Conservation (phyloP, 495 filamentous ascomycete genomes). For the Corynascus novoguineensis region DNA sequence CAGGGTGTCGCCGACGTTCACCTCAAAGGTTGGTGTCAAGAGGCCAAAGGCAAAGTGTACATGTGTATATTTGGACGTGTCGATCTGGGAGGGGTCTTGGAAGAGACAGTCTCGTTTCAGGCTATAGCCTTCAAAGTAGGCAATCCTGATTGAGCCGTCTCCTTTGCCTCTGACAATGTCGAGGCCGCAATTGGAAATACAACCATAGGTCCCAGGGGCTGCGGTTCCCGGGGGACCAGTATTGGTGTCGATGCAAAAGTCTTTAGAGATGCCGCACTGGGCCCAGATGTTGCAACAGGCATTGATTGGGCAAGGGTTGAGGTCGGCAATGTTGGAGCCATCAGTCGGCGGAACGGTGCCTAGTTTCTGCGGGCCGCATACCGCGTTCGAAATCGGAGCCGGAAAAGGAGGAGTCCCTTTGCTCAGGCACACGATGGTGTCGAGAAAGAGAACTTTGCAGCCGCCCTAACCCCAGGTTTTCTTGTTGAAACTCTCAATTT, state of each 20-base stretch:
- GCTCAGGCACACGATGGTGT: slow-evolving; percentile 34
- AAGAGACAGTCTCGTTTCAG: slow-evolving; percentile 23
- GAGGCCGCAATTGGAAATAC: slow-evolving; percentile 43
- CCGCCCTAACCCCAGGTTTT: slow-evolving; percentile 49
- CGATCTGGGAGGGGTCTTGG: slow-evolving; percentile 15
- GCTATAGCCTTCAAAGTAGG: slow-evolving; percentile 30
- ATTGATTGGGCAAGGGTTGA: too few species aligned
- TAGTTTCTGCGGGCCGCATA: too few species aligned
- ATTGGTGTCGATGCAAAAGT: too few species aligned
- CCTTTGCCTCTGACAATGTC: slow-evolving; percentile 19
- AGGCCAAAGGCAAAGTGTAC: slow-evolving; percentile 24
- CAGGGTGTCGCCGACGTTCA: slow-evolving; percentile 8
- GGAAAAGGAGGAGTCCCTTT: too few species aligned
- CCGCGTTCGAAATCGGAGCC: too few species aligned
- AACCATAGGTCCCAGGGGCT: too few species aligned
- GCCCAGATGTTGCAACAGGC: too few species aligned
- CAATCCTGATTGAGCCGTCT: slow-evolving; percentile 3
- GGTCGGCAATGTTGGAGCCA: too few species aligned
- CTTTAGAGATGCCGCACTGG: too few species aligned
- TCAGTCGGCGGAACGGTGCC: too few species aligned
- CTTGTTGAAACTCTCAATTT: slow-evolving; percentile 40
- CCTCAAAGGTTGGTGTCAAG: slow-evolving; percentile 5
- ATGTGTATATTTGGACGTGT: slow-evolving; percentile 19
- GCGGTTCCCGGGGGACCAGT: too few species aligned
- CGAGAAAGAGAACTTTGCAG: slow-evolving; percentile 32